A percentile compares a stretch with the other conserved stretches of the same genome.
Evolutionary conservation across 495 filamentous ascomycete genomes (phyloP).

Genomic region (Astrothelium subdiscretum): DNA sequence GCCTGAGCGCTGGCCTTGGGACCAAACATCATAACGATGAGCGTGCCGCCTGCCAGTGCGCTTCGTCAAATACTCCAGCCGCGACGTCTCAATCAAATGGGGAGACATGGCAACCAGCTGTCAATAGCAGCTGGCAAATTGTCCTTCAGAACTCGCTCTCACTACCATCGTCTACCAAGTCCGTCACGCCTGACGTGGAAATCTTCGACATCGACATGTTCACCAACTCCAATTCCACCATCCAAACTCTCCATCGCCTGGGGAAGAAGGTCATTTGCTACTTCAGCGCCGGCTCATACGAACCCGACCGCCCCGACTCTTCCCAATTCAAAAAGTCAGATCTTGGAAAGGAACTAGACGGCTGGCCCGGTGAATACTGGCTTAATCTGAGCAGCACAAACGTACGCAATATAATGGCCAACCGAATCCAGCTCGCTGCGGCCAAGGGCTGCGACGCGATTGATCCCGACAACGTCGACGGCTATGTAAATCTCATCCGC

Average conservation of each 20-base stretch:
- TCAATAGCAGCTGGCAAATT: conserved; percentile 21
- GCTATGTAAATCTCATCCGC: conserved; percentile 32
- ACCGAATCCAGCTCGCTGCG: conserved; percentile 43
- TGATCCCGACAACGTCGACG: conserved; percentile 64
- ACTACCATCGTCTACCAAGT: conserved; percentile 34
- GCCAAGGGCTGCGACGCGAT: conserved; percentile 58
- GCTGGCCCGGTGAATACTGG: conserved; percentile 59
- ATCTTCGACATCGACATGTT: conserved; percentile 57
- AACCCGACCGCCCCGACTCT: conserved; percentile 47
- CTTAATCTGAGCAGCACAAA: conserved; percentile 43
- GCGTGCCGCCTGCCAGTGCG: not conserved
- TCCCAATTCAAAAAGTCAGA: conserved; percentile 39
- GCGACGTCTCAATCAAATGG: conserved; percentile 1
- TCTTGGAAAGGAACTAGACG: conserved; percentile 40
- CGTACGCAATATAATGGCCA: conserved; percentile 50
- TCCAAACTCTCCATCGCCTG: conserved; percentile 35
- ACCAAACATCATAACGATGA: not conserved
- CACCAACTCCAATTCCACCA: conserved; percentile 34
- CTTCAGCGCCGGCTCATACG: conserved; percentile 57
- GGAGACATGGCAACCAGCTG: conserved; percentile 12
- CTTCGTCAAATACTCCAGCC: too few species aligned
- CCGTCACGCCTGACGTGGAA: conserved; percentile 26
- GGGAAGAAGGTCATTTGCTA: conserved; percentile 59
- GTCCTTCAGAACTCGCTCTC: conserved; percentile 31
- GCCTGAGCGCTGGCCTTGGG: not conserved